Conservation (phyloP, 768 basidiomycete genomes). For the Nidularia pulvinata region DNA sequence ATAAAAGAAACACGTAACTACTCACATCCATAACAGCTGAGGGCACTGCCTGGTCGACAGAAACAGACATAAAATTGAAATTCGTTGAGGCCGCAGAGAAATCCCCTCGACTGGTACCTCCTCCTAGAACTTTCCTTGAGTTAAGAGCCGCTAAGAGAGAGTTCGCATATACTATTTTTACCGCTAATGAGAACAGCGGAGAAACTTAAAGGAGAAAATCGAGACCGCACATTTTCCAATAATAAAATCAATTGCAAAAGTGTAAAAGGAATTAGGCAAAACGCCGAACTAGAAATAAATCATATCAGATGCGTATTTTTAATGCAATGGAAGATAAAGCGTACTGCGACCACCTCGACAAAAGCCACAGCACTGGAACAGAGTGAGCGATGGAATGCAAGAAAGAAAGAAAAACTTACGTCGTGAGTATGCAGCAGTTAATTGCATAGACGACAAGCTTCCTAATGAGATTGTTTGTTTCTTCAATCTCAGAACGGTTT, state of each 20-base stretch:
- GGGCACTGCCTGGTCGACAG: constrained; percentile 13
- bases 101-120: constrained; percentile 13
- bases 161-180: constrained; percentile 39
- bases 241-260: constrained; percentile 48
- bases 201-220: background rate
- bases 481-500: constrained; percentile 35
- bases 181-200: too few species aligned
- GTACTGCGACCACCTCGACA: constrained; percentile 31
- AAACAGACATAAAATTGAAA: constrained; percentile 25
- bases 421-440: constrained; percentile 51
- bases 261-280: constrained; percentile 41
- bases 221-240: constrained; percentile 43
- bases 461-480: constrained; percentile 43
- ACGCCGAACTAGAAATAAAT: constrained; percentile 26
- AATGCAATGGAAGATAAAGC: constrained; percentile 2
- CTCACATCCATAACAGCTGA: constrained; percentile 15
- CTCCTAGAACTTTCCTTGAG: constrained; percentile 32
- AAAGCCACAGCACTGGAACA: constrained; percentile 32
- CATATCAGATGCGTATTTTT: background rate
- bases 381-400: constrained; percentile 1
- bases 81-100: constrained; percentile 28
- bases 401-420: constrained; percentile 28
- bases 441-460: constrained; percentile 46
- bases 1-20: background rate
- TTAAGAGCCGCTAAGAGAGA: constrained; percentile 45